Percentiles rank a stretch among this genome's conserved stretches.
These are phyloP conservation scores for Russula sp. DNA, from an alignment of 768 basidiomycete species.

Conservation along the genomic window DNA sequence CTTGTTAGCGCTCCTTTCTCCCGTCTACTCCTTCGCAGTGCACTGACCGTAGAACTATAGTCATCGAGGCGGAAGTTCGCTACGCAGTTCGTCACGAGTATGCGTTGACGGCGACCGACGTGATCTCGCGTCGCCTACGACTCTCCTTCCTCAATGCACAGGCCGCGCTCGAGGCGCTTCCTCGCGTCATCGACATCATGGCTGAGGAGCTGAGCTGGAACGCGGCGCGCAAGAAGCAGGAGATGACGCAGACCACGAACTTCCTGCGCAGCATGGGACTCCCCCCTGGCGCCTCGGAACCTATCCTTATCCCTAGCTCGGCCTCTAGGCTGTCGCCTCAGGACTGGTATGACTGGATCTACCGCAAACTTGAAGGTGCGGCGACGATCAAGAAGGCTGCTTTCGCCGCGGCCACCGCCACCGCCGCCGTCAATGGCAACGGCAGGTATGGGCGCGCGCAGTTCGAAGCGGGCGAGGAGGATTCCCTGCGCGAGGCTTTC, in stretches of 20 bases:
- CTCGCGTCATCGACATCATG: constrained; percentile 89
- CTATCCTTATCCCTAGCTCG: not conserved
- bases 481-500: constrained; percentile 36
- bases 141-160: constrained; percentile 90
- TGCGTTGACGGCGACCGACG: constrained; percentile 85
- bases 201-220: constrained; percentile 77
- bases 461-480: constrained; percentile 47
- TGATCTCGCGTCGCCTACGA: constrained; percentile 88
- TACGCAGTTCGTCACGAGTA: constrained; percentile 89
- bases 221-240: constrained; percentile 43
- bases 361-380: constrained; percentile 5
- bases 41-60: constrained; percentile 29
- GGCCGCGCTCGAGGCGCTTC: constrained; percentile 77
- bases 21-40: not conserved
- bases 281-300: constrained; percentile 29
- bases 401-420: not conserved
- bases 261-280: constrained; percentile 88
- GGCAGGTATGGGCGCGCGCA: constrained; percentile 41
- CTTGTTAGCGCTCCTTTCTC: constrained; percentile 44
- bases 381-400: too few species aligned
- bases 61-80: constrained; percentile 88
- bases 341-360: constrained; percentile 9
- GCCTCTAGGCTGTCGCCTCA: not conserved
- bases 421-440: not conserved
- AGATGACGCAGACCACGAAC: constrained; percentile 49